phyloP scores from a whole-genome alignment of 805 yeast genomes.

The Kluyveromyces nonfermentans region DNA sequence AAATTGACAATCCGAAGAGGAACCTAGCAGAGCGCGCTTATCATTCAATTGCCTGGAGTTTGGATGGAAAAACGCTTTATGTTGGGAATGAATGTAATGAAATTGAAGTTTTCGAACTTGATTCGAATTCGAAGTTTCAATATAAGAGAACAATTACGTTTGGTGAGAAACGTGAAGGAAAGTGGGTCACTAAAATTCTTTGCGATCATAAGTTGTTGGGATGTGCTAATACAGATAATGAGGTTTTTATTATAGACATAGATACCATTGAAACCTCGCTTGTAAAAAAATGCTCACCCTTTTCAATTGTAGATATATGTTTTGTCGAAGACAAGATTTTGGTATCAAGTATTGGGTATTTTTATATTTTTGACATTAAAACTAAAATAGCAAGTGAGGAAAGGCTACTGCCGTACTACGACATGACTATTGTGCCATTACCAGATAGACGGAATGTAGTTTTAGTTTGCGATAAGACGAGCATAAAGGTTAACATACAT shows the following conservation, averaged over 20 bases:
- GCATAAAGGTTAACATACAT: conserved; percentile 11
- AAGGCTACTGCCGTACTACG: conserved; percentile 9
- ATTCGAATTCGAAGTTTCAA: neutral
- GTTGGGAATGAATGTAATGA: conserved; percentile 23
- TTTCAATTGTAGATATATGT: conserved; percentile 15
- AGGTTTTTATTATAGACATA: conserved; percentile 11
- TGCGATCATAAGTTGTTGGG: conserved; percentile 8
- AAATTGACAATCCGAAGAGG: conserved; percentile 15
- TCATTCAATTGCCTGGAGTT: conserved; percentile 22
- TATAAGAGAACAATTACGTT: conserved; percentile 1
- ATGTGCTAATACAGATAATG: conserved; percentile 15
- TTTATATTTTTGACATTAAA: conserved; percentile 9
- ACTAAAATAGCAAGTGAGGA: conserved; percentile 1
- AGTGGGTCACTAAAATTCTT: conserved; percentile 18
- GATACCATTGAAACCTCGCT: neutral
- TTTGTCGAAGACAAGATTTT: conserved; percentile 9
- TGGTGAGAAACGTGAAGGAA: neutral
- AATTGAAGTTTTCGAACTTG: conserved; percentile 10
- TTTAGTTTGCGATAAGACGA: conserved; percentile 15
- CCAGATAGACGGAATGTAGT: conserved; percentile 7
- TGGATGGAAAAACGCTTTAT: conserved; percentile 13
- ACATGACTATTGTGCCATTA: conserved; percentile 16
- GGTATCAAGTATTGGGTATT: conserved; percentile 11
- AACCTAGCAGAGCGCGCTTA: conserved; percentile 13
- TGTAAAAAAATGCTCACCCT: conserved; percentile 11